Conservation (phyloP, 169 alveolate genomes). For the Besnoitia besnoiti region DNA sequence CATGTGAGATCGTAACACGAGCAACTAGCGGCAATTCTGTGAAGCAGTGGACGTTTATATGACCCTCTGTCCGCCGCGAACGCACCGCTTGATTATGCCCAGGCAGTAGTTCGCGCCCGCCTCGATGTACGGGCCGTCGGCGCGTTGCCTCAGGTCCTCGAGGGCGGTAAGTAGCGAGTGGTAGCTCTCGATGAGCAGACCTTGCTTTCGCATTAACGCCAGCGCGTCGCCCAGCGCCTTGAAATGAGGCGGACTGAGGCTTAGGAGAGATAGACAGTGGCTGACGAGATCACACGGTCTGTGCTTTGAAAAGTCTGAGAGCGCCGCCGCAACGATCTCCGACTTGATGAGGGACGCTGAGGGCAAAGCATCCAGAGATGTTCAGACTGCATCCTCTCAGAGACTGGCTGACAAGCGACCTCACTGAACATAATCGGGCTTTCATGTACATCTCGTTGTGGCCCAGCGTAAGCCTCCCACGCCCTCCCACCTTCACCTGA, state of each 20-base stretch:
- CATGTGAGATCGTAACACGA: too few species aligned
- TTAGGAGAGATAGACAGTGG: conserved; percentile 25
- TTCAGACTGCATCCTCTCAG: not conserved
- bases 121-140: not conserved
- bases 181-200: not conserved
- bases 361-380: not conserved
- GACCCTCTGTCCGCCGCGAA: too few species aligned
- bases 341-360: conserved; percentile 6
- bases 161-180: not conserved
- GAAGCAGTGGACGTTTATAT: too few species aligned
- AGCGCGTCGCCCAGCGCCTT: conserved; percentile 33
- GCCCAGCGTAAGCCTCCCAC: too few species aligned
- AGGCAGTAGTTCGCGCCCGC: conserved; percentile 9
- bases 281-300: conserved; percentile 9
- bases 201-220: conserved; percentile 1
- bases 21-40: too few species aligned
- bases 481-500: too few species aligned
- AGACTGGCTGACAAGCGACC: too few species aligned
- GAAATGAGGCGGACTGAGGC: not conserved
- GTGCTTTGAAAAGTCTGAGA: not conserved
- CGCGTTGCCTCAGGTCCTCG: not conserved
- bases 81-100: conserved; percentile 30
- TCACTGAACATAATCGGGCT: too few species aligned
- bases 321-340: conserved; percentile 23
- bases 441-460: too few species aligned